Conservation (phyloP, 208 protist genomes). For the Acanthamoeba castellanii region DNA sequence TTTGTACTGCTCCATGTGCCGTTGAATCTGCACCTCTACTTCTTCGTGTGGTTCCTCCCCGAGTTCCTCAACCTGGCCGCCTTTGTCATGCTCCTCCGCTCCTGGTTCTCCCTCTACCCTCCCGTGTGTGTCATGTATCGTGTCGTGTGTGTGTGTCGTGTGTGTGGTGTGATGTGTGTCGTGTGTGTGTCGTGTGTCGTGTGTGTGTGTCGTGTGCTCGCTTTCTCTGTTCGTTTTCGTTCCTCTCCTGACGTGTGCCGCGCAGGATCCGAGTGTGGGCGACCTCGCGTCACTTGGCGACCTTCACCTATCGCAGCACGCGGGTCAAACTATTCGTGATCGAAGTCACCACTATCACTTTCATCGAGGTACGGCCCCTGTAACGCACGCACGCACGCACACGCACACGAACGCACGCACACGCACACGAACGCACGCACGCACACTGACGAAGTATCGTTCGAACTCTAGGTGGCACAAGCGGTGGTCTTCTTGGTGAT, state of each 20-base stretch:
- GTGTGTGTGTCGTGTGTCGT: no score
- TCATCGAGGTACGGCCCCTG: background rate
- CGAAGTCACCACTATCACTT: background rate
- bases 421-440: no score
- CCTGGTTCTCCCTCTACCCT: background rate
- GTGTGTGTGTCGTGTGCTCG: background rate
- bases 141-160: background rate
- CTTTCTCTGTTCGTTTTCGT: background rate
- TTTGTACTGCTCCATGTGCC: constrained; percentile 21
- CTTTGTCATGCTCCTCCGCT: constrained; percentile 51
- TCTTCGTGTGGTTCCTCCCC: constrained; percentile 45
- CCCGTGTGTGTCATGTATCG: background rate
- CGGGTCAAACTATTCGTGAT: background rate
- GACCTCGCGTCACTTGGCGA: constrained; percentile 25
- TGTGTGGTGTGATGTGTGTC: background rate
- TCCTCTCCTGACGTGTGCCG: background rate
- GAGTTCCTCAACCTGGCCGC: constrained; percentile 60
- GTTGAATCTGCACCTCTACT: constrained; percentile 43
- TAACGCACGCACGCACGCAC: background rate
- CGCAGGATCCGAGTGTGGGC: constrained; percentile 50
- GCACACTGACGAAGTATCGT: background rate
- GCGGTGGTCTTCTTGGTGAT: background rate
- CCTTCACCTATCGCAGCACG: constrained; percentile 25
- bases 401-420: no score
- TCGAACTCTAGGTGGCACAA: background rate